phyloP scores from a whole-genome alignment of 768 basidiomycete species.

The Boletus speciosus region DNA sequence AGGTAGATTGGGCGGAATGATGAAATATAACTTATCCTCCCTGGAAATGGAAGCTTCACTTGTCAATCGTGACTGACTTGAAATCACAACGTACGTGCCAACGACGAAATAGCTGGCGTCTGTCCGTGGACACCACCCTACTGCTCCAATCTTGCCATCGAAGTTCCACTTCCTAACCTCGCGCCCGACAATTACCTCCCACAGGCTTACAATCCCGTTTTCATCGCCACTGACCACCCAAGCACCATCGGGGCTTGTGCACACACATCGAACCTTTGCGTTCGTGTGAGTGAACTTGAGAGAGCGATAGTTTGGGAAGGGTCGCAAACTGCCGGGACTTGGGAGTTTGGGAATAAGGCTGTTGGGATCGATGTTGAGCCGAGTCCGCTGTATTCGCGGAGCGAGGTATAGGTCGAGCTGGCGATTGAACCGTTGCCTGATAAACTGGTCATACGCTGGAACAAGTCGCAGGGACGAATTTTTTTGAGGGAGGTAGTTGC shows the following conservation, averaged over 20 bases:
- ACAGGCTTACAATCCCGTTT: conserved; percentile 77
- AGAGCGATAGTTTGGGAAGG: conserved; percentile 87
- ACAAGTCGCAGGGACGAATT: conserved; percentile 82
- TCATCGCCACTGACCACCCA: conserved; percentile 95
- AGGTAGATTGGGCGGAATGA: conserved; percentile 78
- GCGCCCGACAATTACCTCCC: conserved; percentile 88
- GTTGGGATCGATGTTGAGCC: conserved; percentile 89
- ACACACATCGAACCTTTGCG: conserved; percentile 68
- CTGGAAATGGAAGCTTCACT: conserved; percentile 38
- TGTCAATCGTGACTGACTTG: conserved; percentile 2
- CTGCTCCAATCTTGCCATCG: conserved; percentile 69
- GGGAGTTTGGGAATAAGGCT: conserved; percentile 93
- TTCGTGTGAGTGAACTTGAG: conserved; percentile 67
- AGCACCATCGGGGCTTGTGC: conserved; percentile 81
- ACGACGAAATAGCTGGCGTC: conserved; percentile 80
- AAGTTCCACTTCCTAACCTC: conserved; percentile 88
- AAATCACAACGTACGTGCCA: conserved; percentile 58
- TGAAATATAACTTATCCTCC: conserved; percentile 74
- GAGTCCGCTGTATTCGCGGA: conserved; percentile 81
- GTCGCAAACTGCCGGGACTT: conserved; percentile 83
- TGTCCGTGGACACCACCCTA: conserved; percentile 91
- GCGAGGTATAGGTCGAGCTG: conserved; percentile 97
- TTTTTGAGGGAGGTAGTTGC: conserved; percentile 86
- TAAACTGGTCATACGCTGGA: conserved; percentile 87
- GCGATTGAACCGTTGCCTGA: conserved; percentile 89